A percentile compares a stretch with the other conserved stretches of the same genome.
Conservation (phyloP, 208 protist genomes). For the Acanthamoeba pearcei region DNA sequence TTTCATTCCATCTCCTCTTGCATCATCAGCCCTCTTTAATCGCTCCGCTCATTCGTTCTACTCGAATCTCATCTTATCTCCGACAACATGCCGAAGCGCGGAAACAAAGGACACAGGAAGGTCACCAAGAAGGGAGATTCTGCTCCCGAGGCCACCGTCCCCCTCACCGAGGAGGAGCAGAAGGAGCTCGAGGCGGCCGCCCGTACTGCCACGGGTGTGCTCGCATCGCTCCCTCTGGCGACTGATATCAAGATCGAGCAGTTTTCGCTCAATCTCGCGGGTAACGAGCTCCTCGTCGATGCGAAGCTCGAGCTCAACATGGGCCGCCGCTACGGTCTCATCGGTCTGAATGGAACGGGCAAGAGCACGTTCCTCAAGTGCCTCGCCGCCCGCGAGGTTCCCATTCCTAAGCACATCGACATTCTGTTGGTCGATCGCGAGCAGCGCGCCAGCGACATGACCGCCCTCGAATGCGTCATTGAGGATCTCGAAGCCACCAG, state of each 20-base stretch:
- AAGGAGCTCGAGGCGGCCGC: conserved; percentile 35
- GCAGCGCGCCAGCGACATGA: conserved; percentile 77
- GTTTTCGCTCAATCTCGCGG: conserved; percentile 50
- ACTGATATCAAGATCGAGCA: conserved; percentile 71
- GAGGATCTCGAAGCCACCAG: conserved; percentile 78
- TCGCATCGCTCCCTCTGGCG: conserved; percentile 49
- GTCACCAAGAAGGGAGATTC: conserved; percentile 54
- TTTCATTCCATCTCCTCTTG: background rate
- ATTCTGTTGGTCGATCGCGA: conserved; percentile 77
- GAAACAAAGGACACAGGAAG: conserved; percentile 45
- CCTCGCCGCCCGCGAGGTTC: conserved; percentile 78
- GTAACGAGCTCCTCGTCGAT: conserved; percentile 30
- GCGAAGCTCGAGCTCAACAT: conserved; percentile 68
- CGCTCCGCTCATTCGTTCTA: background rate
- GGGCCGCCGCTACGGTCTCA: conserved; percentile 83
- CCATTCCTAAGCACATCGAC: conserved; percentile 84
- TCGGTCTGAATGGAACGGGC: conserved; percentile 86
- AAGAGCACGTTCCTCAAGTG: conserved; percentile 72
- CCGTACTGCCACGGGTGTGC: conserved; percentile 61
- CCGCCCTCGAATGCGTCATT: conserved; percentile 86
- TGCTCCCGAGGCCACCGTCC: background rate
- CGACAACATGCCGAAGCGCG: conserved; percentile 56
- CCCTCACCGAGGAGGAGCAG: background rate
- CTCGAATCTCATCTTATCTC: background rate
- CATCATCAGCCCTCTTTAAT: background rate